A percentile compares a stretch with the other conserved stretches of the same genome.
phyloP scores from a whole-genome alignment of 257 asterid species.

The Cinchona pubescens region DNA sequence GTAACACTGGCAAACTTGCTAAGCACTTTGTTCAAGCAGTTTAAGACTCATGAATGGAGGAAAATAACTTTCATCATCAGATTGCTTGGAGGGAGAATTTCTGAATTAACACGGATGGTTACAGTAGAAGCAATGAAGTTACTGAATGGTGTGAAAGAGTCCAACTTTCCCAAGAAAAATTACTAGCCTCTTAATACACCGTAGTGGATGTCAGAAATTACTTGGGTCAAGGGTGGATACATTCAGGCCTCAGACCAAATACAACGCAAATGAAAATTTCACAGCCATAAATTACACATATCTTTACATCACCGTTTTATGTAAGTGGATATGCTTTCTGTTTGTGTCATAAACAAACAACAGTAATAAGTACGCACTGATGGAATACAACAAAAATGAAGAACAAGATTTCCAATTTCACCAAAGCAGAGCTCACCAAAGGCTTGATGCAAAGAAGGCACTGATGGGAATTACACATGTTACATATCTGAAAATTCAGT shows the following conservation, averaged over 20 bases:
- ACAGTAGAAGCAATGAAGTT: not conserved
- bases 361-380: not conserved
- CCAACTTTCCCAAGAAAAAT: not conserved
- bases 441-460: conserved; percentile 90
- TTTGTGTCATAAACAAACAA: not conserved
- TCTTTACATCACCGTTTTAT: not conserved
- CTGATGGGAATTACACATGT: conserved; percentile 96
- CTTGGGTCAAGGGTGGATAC: not conserved
- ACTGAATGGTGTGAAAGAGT: not conserved
- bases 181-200: not conserved
- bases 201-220: not conserved
- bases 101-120: not conserved
- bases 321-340: not conserved
- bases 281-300: not conserved
- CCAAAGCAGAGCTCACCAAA: conserved; percentile 53
- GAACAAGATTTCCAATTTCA: not conserved
- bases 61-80: not conserved
- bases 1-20: not conserved
- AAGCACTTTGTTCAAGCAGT: not conserved
- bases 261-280: not conserved
- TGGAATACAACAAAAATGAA: not conserved
- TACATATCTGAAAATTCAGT: conserved; percentile 69
- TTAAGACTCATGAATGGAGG: no score
- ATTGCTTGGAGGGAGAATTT: not conserved
- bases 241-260: not conserved